Base-by-base conservation (phyloP, 352 stramenopile species). In the Phytophthora citricola region DNA sequence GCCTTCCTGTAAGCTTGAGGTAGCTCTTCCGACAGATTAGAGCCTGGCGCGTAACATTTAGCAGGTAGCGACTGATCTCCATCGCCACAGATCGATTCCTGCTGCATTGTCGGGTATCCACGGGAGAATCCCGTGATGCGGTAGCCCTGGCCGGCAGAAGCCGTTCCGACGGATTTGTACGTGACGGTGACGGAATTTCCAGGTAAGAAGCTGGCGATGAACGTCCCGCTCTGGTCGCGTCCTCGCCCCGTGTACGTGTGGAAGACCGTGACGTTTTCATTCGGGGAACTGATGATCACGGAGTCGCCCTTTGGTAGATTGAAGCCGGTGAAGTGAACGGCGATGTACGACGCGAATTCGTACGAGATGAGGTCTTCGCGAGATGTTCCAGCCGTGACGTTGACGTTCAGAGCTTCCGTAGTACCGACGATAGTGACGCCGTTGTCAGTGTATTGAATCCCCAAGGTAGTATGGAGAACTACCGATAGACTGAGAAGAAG, bases 281-380 rank as follows among this genome's bases (percentile, higher is more conserved):
- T 49, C 0, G 71, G 72, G 49, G 69, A 82, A 45, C 47, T 70
- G 52, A 93, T 66, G 36, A 85, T 58, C 17, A 93, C 73, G 10
- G 68, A 65, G 39, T 91, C 81, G 15, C 72, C 76, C 15, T 74
- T 55, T 3, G 82, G 82, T 4, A 93, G 63, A 56, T 86, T 66
- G 34, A 93, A 81, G 24, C 58, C 57, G 47, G 62, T 40, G 44
- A 93, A 89, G 49, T 85, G 71, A 17, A 91, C 69, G 4, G 78
- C 62, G 31, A 90, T 79, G 60, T 90, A 90, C 15, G 63, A 79
- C 15, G 81, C 74, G 22, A 71, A 69, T 36, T 83, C 59, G 75
- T 87, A 71, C 43, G 72, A 66, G 45, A 87, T 73, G 36, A 75
- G 14, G 51, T 85, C 64, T 38, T 81, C 29, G 31, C 66, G 63